Base-by-base conservation (phyloP, 164 flowering plant genomes). In the Kalanchoe fedtschenkoi region DNA sequence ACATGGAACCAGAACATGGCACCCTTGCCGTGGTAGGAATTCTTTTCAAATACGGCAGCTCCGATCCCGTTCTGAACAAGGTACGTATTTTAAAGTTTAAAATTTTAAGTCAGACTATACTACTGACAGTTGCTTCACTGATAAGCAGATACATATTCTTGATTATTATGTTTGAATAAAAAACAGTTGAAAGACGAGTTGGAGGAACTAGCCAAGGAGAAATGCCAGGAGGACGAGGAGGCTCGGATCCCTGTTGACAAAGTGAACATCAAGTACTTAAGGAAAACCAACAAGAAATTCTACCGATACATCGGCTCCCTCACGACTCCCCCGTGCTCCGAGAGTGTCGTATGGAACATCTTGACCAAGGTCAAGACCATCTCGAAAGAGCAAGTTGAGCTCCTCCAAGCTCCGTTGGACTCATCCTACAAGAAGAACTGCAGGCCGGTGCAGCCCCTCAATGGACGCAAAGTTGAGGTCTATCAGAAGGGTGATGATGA, bases 361-460 rank as follows among this genome's bases (percentile, higher is more conserved):
- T 76, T 86, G 8, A 70, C 70, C 62, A 76, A 74, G 84, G 80
- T 80, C 67, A 82, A 85, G 32, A 55, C 77, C 0, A 70, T 91
- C 3, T 76, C 89, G 0, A 64, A 69, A 66, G 82, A 77, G 37
- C 97, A 91, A 62, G 70, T 84, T 7, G 68, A 44, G 10, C 65
- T 68, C 28, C 69, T 86, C 15, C 77, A 60, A 63, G 80, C 85
- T 30, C 93, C 93, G 15, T 44, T 89, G 71, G 68, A 28, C 4
- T 2, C 28, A 2, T 51, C 16, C 0, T 77, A 35, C 79, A 76
- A 74, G 72, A 43, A 66, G 43, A 87, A 89, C 62, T 55, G 80
- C n/a, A 84, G 98, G 80, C 96, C 95, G 0, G 4, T 56, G 17
- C 96, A 91, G 72, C 72, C 79, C 3, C 63, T 87, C 17, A 87